These are phyloP conservation scores for Passalora sequoiae DNA, from an alignment of 2,329 filamentous ascomycete species.

Conservation along the genomic window DNA sequence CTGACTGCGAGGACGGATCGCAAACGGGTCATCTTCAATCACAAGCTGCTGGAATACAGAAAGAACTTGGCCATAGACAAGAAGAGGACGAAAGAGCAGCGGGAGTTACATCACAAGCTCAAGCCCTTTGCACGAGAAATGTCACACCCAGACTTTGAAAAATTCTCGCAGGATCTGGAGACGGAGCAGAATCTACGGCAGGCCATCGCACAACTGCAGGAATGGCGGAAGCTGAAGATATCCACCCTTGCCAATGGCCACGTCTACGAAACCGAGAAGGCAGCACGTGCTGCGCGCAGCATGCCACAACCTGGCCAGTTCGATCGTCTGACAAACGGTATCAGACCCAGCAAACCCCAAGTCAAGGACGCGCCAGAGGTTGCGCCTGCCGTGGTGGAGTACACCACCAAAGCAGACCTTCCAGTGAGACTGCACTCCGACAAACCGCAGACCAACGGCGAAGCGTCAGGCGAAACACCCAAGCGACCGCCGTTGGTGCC, in stretches of 20 bases:
- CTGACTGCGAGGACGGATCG: constrained; percentile 86
- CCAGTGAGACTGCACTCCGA: constrained; percentile 26
- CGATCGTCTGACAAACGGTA: constrained; percentile 28
- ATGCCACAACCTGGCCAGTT: constrained; percentile 36
- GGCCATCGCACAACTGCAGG: constrained; percentile 84
- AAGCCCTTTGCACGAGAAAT: constrained; percentile 97
- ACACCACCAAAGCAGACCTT: constrained; percentile 30
- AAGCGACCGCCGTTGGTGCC: constrained; percentile 28
- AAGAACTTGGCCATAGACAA: constrained; percentile 88
- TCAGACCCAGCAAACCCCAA: constrained; percentile 24
- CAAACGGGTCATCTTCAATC: constrained; percentile 95
- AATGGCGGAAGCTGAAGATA: constrained; percentile 83
- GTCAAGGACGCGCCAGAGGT: constrained; percentile 24
- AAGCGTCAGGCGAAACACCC: constrained; percentile 19
- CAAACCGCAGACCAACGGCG: constrained; percentile 28
- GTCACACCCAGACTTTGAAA: constrained; percentile 86
- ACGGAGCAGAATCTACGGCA: constrained; percentile 88
- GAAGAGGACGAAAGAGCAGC: constrained; percentile 92
- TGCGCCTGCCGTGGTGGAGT: constrained; percentile 29
- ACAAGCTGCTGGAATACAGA: constrained; percentile 85
- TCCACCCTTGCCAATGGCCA: constrained; percentile 80
- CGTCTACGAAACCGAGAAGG: constrained; percentile 88
- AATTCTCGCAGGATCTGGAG: constrained; percentile 75
- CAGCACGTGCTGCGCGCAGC: constrained; percentile 60
- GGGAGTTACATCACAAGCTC: constrained; percentile 82